These are phyloP conservation scores for Metschnikowia shivogae DNA, from an alignment of 805 yeast genomes.

Conservation along the genomic window DNA sequence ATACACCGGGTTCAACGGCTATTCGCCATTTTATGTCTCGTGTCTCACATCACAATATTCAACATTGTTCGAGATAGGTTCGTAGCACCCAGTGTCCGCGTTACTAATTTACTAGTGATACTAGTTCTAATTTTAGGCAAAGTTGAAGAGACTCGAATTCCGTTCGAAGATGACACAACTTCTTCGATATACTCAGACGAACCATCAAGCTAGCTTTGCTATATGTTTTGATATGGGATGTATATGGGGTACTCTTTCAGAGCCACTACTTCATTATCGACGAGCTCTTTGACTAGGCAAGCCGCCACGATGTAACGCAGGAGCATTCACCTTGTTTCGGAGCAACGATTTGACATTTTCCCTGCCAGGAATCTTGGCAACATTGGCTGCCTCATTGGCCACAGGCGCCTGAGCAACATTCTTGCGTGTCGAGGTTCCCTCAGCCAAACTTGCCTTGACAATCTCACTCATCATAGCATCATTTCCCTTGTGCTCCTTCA, in stretches of 20 bases:
- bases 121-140: too few relatives aligned
- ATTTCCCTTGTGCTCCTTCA: conserved; percentile 44
- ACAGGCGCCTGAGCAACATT: conserved; percentile 18
- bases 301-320: conserved; percentile 44
- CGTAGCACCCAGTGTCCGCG: too few relatives aligned
- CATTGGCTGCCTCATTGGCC: conserved; percentile 5
- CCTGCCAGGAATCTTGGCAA: conserved; percentile 11
- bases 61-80: background rate
- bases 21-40: background rate
- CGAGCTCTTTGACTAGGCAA: conserved; percentile 20
- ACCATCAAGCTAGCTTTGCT: background rate
- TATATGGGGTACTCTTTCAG: background rate
- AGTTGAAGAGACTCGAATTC: too few relatives aligned
- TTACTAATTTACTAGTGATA: too few relatives aligned
- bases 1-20: background rate
- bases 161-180: too few relatives aligned
- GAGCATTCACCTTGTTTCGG: conserved; percentile 39
- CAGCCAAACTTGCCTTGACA: conserved; percentile 21
- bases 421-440: conserved; percentile 7
- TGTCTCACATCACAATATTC: background rate
- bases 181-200: too few relatives aligned
- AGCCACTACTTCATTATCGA: conserved; percentile 3
- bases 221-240: background rate
- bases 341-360: conserved; percentile 39
- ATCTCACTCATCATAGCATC: conserved; percentile 28